phyloP scores from a whole-genome alignment of 176 grass and related monocot genomes.

The Bromus sterilis region DNA sequence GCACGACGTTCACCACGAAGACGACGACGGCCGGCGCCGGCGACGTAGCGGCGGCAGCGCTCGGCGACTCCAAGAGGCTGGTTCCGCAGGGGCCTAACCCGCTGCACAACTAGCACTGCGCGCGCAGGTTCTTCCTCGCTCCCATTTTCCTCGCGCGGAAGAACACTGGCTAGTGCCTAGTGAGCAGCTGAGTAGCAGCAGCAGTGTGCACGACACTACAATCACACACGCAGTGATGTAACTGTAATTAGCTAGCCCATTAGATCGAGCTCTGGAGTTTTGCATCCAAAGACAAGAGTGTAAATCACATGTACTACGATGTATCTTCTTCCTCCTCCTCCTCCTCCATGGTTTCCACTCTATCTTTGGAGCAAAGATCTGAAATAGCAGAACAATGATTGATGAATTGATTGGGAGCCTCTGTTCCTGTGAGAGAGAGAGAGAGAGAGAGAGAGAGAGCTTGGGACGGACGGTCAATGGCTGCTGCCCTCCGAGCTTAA shows the following conservation, averaged over 20 bases:
- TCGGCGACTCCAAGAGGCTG: conserved; percentile 65
- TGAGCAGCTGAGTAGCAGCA: not conserved
- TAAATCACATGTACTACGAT: conserved; percentile 7
- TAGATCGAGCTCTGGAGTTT: not conserved
- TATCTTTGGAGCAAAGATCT: conserved; percentile 10
- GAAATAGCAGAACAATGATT: not conserved
- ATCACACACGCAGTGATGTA: not conserved
- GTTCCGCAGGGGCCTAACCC: conserved; percentile 90
- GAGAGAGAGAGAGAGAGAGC: too few species aligned
- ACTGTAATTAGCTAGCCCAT: conserved; percentile 41
- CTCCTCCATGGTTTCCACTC: not conserved
- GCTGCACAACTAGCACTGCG: conserved; percentile 69
- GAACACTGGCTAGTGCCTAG: not conserved
- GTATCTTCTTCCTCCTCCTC: not conserved
- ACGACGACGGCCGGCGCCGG: not conserved
- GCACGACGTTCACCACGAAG: not conserved
- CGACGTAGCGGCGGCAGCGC: not conserved
- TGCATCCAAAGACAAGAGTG: conserved; percentile 9
- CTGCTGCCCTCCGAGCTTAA: not conserved
- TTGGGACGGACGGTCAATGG: not conserved
- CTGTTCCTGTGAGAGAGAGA: not conserved
- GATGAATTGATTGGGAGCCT: not conserved
- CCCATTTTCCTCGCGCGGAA: not conserved
- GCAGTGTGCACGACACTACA: not conserved
- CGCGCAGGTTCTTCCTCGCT: conserved; percentile 20